Percentiles rank a stretch among this genome's conserved stretches.
phyloP scores from a whole-genome alignment of 345 rosid species.

The Ceriops zippeliana region DNA sequence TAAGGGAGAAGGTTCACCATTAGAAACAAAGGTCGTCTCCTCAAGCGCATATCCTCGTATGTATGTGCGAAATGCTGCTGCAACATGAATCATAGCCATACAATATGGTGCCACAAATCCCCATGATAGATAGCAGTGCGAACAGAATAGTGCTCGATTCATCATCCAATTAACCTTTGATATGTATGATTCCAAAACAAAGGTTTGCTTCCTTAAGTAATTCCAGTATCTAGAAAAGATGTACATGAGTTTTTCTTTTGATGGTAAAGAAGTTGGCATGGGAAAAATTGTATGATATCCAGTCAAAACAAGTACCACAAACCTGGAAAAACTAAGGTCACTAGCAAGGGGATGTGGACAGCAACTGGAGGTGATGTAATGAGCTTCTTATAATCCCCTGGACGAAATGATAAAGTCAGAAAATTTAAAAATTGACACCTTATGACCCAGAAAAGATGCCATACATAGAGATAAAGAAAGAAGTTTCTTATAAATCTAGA shows the following conservation, averaged over 20 bases:
- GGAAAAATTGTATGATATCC: slow-evolving; percentile 8
- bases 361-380: slow-evolving; percentile 99
- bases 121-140: slow-evolving; percentile 96
- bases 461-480: neutral
- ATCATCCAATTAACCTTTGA: slow-evolving; percentile 81
- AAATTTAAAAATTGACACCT: slow-evolving; percentile 4
- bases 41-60: slow-evolving; percentile 57
- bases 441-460: slow-evolving; percentile 7
- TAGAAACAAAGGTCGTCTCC: slow-evolving; percentile 51
- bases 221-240: slow-evolving; percentile 80
- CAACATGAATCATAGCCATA: slow-evolving; percentile 76
- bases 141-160: slow-evolving; percentile 81
- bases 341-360: slow-evolving; percentile 96
- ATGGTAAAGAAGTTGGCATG: slow-evolving; percentile 10
- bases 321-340: slow-evolving; percentile 95
- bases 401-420: slow-evolving; percentile 13
- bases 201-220: slow-evolving; percentile 97
- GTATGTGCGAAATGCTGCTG: slow-evolving; percentile 68
- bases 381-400: slow-evolving; percentile 93
- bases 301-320: slow-evolving; percentile 22
- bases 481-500: slow-evolving; percentile 10
- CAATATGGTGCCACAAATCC: slow-evolving; percentile 83
- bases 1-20: slow-evolving; percentile 59
- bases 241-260: slow-evolving; percentile 1
- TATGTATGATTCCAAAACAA: slow-evolving; percentile 91